phyloP scores from a whole-genome alignment of 371 early-diverging fungal species.

The Lichtheimia hyalospora region DNA sequence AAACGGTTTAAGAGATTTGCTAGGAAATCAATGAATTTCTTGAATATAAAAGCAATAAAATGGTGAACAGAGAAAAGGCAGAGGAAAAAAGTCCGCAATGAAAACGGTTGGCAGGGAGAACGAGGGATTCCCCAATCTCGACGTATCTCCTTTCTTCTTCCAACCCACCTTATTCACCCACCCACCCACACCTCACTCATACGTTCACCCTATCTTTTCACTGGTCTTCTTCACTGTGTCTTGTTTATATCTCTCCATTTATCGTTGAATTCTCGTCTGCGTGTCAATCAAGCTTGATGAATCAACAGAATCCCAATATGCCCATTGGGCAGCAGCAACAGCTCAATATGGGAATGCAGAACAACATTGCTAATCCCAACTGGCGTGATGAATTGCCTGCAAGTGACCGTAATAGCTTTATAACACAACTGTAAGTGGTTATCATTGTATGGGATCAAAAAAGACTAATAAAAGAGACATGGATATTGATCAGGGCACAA shows the following conservation, averaged over 20 bases:
- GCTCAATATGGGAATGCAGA: constrained; percentile 12
- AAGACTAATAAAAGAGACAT: too few species aligned
- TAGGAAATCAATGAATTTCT: constrained; percentile 9
- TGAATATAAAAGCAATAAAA: too few species aligned
- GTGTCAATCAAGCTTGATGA: constrained; percentile 5
- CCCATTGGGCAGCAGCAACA: constrained; percentile 15
- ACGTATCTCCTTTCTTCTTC: neutral
- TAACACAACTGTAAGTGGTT: constrained; percentile 39
- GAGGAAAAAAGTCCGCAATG: neutral
- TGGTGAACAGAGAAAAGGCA: neutral
- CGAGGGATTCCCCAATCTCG: too few species aligned
- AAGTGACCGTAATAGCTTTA: constrained; percentile 36
- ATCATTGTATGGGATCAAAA: too few species aligned
- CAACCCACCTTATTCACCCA: neutral
- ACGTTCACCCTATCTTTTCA: neutral
- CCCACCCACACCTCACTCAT: neutral
- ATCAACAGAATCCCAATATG: constrained; percentile 18
- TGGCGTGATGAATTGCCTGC: constrained; percentile 45
- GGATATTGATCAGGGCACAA: constrained; percentile 20
- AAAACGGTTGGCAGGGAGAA: neutral
- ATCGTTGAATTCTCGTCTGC: neutral
- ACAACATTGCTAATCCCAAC: constrained; percentile 26
- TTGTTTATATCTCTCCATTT: neutral
- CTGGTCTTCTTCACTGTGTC: neutral
- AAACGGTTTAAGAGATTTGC: constrained; percentile 23